Evolutionary conservation across 345 rosid genomes (phyloP), one percentile per base, ranked within the genome.

Genomic region (Pistacia atlantica): DNA sequence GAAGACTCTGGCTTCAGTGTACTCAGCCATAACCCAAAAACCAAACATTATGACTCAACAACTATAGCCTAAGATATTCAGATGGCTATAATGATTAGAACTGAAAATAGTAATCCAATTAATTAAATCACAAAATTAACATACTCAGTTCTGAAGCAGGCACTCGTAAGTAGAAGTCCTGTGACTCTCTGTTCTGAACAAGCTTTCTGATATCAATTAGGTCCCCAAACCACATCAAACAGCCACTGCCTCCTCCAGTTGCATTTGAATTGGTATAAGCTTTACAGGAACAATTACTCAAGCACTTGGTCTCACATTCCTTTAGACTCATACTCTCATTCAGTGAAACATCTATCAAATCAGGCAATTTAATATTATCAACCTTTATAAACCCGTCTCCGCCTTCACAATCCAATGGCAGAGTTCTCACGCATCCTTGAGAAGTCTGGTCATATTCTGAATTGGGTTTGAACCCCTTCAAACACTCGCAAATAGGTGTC

Each of bases 191-290:
- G 4, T 18, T 8, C n/a, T 52, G 37, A 2, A 11, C 0, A 11
- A 42, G 31, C 54, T 58, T 20, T 64, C 71, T 80, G 8, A 79
- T 49, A 48, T 86, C 80, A 4, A 82, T 18, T 11, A 86, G 48
- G 13, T 84, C 82, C 2, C 73, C 72, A 20, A 71, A 80, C 87
- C 89, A 80, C 68, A 76, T 67, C 66, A 84, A 48, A n/a, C 89
- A 84, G 42, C 86, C 83, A 3, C 55, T 67, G n/a, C 89, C 89
- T 52, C 72, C 76, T 10, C 42, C 61, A 1, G 61, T 75, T 17
- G 73, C 13, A 54, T 80, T 74, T 14, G 69, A 48, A 68, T 67
- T 58, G 4, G 85, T 71, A 74, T 69, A 86, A 51, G 86, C 89
- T 0, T 52, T 69, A 25, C 86, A 84, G 6, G 80, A 72, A 20